These are phyloP conservation scores for Taphrina deformans DNA, from an alignment of 1,139 yeast genomes.

Conservation along the genomic window DNA sequence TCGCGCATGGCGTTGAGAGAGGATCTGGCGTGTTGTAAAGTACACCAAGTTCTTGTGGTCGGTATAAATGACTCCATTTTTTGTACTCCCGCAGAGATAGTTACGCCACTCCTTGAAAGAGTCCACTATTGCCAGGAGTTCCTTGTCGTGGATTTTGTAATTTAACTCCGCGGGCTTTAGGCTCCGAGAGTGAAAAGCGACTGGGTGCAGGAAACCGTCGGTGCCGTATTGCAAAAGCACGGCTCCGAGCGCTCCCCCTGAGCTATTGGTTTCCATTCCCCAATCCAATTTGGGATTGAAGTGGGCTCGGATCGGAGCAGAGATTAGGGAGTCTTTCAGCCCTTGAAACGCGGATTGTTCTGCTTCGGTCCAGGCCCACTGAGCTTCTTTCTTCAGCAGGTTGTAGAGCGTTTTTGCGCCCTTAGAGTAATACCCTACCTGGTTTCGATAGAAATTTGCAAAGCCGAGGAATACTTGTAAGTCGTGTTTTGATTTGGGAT, in stretches of 20 bases:
- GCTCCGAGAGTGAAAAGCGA: too few species aligned
- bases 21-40: too few species aligned
- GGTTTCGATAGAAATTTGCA: not conserved
- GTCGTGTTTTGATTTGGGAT: not conserved
- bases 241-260: slow-evolving; percentile 12
- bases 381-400: not conserved
- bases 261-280: slow-evolving; percentile 24
- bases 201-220: too few species aligned
- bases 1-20: too few species aligned
- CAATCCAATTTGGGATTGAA: slow-evolving; percentile 5
- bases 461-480: slow-evolving; percentile 3
- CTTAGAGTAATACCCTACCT: not conserved
- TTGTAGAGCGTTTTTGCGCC: not conserved
- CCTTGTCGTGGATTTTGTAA: too few species aligned
- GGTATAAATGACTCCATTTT: too few species aligned
- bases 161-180: too few species aligned
- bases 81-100: too few species aligned
- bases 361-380: not conserved
- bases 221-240: too few species aligned
- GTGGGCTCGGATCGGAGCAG: slow-evolving; percentile 22
- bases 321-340: not conserved
- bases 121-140: too few species aligned
- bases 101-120: too few species aligned
- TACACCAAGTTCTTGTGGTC: too few species aligned
- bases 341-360: not conserved